Evolutionary conservation across 2,329 filamentous ascomycete species (phyloP), one percentile per base, ranked within the genome.

Genomic region (Graphilbum fragrans): DNA sequence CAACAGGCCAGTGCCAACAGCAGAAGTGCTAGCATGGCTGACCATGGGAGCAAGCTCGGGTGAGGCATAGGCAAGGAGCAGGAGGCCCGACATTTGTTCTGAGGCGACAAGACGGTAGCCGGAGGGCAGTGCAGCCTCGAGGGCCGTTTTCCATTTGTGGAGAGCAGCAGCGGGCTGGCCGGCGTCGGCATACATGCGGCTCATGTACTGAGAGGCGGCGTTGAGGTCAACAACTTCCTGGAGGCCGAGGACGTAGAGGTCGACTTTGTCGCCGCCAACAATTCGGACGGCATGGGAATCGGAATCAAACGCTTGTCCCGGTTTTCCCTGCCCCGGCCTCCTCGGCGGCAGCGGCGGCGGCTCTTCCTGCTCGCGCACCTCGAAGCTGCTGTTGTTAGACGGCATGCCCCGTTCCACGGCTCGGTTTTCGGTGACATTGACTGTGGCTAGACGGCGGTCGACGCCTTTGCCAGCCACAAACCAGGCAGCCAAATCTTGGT

Each of bases 161-260:
- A 80, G 74, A 2, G 80, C 44, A 2, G 45, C 74, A 2, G 80
- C 44, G 2, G 45, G 35, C 4, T 45, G 71, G 5, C 70, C 71
- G 0, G 80, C 74, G 53, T 95, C 87, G 3, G 77, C 76, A 54
- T 85, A 94, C 6, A 78, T 67, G 27, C 67, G 62, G 39, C 76
- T 74, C 52, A 94, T 68, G 39, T 88, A 86, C 55, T 93, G 86
- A 21, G 80, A 73, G 3, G 86, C 77, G 25, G 82, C 80, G 21
- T 80, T 82, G 43, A 98, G 70, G 57, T 94, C 86, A 11, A 95
- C 82, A 21, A 96, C 78, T 61, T 98, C 92, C 56, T 98, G 92
- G 42, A 98, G 63, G 0, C 87, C 90, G 8, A 98, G 67, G 0
- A 88, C 84, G 55, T 96, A 98, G 16, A 98, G 72, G 2, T 83